Conservation (phyloP, 2,329 filamentous ascomycete genomes). For the Aspergillus brasiliensis region DNA sequence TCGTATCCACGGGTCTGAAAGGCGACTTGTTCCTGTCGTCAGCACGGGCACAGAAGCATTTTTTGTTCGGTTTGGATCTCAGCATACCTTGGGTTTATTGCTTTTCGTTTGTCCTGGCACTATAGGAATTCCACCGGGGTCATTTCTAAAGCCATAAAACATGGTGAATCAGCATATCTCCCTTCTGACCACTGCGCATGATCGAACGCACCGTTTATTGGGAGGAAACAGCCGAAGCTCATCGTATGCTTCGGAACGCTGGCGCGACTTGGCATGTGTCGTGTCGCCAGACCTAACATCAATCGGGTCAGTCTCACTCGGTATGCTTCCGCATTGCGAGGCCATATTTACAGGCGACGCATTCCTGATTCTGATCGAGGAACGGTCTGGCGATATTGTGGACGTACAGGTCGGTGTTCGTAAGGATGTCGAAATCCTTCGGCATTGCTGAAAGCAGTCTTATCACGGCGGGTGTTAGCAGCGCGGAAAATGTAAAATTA, state of each 20-base stretch:
- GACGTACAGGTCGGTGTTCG: conserved; percentile 21
- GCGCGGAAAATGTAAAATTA: neutral
- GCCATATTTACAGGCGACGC: conserved; percentile 26
- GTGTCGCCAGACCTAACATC: conserved; percentile 17
- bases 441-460: conserved; percentile 23
- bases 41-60: neutral
- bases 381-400: conserved; percentile 20
- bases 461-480: neutral
- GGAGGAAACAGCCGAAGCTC: conserved; percentile 27
- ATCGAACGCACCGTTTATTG: conserved; percentile 18
- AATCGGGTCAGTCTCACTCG: conserved; percentile 16
- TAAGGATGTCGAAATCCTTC: conserved; percentile 14
- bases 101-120: conserved; percentile 29
- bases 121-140: conserved; percentile 29
- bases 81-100: conserved; percentile 18
- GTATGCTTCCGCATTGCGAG: conserved; percentile 2
- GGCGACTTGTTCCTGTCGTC: conserved; percentile 6
- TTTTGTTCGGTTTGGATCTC: neutral
- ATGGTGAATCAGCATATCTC: neutral
- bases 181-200: neutral
- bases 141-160: conserved; percentile 2
- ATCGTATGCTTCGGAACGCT: conserved; percentile 13
- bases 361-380: conserved; percentile 24
- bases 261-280: conserved; percentile 17
- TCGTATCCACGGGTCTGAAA: conserved; percentile 28